Conservation (phyloP, 805 yeast genomes). For the Nakazawaea wyomingensis region DNA sequence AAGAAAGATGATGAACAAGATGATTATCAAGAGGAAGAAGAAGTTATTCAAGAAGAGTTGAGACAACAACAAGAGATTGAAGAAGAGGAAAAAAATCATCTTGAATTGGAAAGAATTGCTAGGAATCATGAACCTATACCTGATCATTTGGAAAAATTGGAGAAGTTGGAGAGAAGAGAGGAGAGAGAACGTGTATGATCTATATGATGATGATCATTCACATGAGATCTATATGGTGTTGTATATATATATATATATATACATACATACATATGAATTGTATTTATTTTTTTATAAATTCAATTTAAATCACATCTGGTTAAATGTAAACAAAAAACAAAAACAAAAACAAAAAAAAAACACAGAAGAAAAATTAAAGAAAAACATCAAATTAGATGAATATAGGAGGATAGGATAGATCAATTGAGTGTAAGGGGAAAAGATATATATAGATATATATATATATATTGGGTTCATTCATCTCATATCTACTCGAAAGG, state of each 20-base stretch:
- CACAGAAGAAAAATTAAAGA: too few species aligned
- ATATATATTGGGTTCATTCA: too few species aligned
- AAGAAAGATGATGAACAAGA: constrained; percentile 13
- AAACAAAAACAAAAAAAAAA: not conserved
- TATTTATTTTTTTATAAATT: too few species aligned
- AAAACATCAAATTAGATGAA: too few species aligned
- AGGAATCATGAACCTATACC: not conserved
- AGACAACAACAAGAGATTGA: constrained; percentile 1
- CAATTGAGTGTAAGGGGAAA: too few species aligned
- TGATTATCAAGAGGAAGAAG: constrained; percentile 6
- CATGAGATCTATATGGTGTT: not conserved
- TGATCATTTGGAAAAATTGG: constrained; percentile 4
- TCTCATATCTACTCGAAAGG: too few species aligned
- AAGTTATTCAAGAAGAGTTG: constrained; percentile 7
- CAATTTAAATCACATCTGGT: constrained; percentile 1
- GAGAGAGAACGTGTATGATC: constrained; percentile 7
- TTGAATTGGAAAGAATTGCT: constrained; percentile 5
- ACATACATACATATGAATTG: too few species aligned
- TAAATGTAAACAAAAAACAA: constrained; percentile 9
- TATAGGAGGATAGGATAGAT: too few species aligned
- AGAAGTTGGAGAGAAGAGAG: constrained; percentile 2
- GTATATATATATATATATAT: not conserved
- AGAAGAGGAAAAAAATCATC: not conserved
- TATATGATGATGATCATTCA: not conserved
- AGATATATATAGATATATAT: too few species aligned